Evolutionary conservation across 768 basidiomycete species (phyloP), one percentile per base, ranked within the genome.

Genomic region (Phlegmacium glaucopus): DNA sequence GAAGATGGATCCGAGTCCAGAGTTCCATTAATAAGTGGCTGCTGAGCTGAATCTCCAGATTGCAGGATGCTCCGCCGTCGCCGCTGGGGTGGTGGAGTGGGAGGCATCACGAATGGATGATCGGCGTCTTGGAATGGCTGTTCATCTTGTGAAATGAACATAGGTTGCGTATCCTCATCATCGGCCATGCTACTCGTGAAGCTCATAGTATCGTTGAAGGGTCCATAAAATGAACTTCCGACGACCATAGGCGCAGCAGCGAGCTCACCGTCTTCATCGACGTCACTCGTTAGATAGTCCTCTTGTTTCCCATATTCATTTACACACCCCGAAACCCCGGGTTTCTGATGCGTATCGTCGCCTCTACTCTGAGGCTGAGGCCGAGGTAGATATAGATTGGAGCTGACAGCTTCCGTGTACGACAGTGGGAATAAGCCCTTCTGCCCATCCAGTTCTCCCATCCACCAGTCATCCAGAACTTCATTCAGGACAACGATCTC

Each of bases 381-480:
- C 57, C 6, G 72, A 64, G 37, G 63, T 67, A 17, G 67, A 61
- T 8, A 65, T 59, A 18, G 39, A 34, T 28, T 30, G 7, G 36
- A 39, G 2, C 52, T 48, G 1, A 76, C 57, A 25, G 69, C 60
- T 54, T 91, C 87, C 8, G 82, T 84, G 64, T 91, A 87, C 6
- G 82, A 76, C 1, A 80, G 76, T 0, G 93, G 93, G 74, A 96
- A 94, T 35, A 95, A 62, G 11, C 93, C 93, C 43, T 76, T 81
- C 51, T 72, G 73, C 2, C 88, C 90, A 46, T 77, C 68, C 28
- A 81, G 61, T 60, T 87, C 82, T 6, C 92, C 93, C 71, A 92
- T 79, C 87, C 90, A 94, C 93, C 93, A 94, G 50, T 82, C 91
- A 51, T 90, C 87, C 28, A 91, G 71, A 1, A 93, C 88, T 61